Conservation (phyloP, 2,329 filamentous ascomycete genomes). For the Beauveria medogensis region DNA sequence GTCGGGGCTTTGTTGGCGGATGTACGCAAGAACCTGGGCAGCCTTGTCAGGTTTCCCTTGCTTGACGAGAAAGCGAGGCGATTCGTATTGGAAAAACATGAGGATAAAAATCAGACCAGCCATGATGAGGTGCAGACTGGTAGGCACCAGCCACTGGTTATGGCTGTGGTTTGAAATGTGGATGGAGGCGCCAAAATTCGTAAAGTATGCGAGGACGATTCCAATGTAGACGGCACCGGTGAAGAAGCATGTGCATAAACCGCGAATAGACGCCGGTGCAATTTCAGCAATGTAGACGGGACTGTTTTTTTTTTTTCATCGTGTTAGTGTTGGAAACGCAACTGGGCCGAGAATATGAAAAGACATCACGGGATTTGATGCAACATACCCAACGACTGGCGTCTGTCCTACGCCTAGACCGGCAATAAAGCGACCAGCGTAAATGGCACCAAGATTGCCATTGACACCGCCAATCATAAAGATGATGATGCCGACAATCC, state of each 20-base stretch:
- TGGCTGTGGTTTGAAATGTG: constrained; percentile 39
- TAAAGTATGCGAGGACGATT: constrained; percentile 72
- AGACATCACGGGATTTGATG: background rate
- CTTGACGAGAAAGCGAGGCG: constrained; percentile 64
- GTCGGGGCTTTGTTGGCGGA: constrained; percentile 52
- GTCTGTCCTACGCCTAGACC: constrained; percentile 60
- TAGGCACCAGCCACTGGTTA: constrained; percentile 57
- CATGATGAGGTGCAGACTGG: constrained; percentile 70
- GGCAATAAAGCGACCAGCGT: constrained; percentile 58
- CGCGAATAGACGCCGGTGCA: constrained; percentile 58
- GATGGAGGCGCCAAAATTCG: constrained; percentile 53
- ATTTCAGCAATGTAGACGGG: constrained; percentile 69
- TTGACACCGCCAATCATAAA: constrained; percentile 45
- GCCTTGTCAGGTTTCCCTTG: constrained; percentile 52
- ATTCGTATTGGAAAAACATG: constrained; percentile 62
- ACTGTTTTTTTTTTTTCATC: constrained; percentile 14
- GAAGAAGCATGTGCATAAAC: constrained; percentile 59
- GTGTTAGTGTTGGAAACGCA: background rate
- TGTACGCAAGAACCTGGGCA: constrained; percentile 41
- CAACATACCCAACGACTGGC: constrained; percentile 47
- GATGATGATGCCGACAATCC: constrained; percentile 50
- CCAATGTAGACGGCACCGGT: constrained; percentile 59
- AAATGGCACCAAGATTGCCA: constrained; percentile 49
- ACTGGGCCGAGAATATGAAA: background rate
- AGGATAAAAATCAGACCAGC: constrained; percentile 62